Conservation (phyloP, 1,139 yeast species). For the Pichia cactophila region DNA sequence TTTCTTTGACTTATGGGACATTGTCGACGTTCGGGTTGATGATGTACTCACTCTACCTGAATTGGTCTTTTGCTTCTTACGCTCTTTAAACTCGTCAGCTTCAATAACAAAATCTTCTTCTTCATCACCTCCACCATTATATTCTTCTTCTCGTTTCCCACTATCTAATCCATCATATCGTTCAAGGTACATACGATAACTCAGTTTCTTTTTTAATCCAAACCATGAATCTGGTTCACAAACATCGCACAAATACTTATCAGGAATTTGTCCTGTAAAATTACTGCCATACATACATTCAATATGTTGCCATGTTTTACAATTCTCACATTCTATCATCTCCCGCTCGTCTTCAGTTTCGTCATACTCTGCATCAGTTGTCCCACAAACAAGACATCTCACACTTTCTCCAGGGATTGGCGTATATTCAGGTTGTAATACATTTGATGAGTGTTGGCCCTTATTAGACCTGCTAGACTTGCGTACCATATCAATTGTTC, state of each 20-base stretch:
- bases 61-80: not conserved
- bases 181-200: conserved; percentile 23
- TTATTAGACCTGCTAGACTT: conserved; percentile 38
- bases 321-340: conserved; percentile 75
- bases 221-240: conserved; percentile 35
- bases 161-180: not conserved
- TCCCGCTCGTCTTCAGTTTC: conserved; percentile 54
- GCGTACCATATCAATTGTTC: conserved; percentile 19
- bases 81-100: not conserved
- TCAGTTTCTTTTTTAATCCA: not conserved
- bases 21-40: not conserved
- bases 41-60: not conserved
- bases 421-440: conserved; percentile 2
- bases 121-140: conserved; percentile 11
- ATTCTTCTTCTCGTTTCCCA: conserved; percentile 9
- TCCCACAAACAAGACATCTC: conserved; percentile 57
- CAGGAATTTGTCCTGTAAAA: conserved; percentile 34
- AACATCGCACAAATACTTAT: conserved; percentile 41
- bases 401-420: conserved; percentile 30
- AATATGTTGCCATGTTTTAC: conserved; percentile 83
- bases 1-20: not conserved
- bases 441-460: conserved; percentile 29
- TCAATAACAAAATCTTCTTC: conserved; percentile 4
- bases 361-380: conserved; percentile 55
- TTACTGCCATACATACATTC: conserved; percentile 56